These are phyloP conservation scores for Sphagnum magellanicum DNA, from an alignment of 228 moss, liverwort and hornwort species.

Conservation along the genomic window DNA sequence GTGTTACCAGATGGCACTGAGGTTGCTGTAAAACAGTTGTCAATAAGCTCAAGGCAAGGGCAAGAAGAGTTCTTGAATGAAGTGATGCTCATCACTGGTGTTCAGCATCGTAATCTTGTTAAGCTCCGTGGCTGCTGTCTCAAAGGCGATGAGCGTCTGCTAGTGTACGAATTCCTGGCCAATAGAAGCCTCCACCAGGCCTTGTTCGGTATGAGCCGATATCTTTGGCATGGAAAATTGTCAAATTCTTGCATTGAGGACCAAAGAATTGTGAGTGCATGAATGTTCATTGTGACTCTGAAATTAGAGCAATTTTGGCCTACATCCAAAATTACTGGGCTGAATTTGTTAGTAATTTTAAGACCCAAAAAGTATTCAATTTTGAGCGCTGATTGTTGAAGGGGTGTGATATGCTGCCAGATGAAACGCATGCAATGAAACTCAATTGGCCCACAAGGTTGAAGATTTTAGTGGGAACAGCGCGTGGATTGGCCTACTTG, in stretches of 20 bases:
- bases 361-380: too few relatives aligned
- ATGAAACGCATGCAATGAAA: background rate
- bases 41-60: slow-evolving; percentile 44
- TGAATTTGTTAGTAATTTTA: too few relatives aligned
- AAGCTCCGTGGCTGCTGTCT: slow-evolving; percentile 44
- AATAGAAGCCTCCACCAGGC: slow-evolving; percentile 48
- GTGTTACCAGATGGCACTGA: slow-evolving; percentile 44
- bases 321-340: too few relatives aligned
- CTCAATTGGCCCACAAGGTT: slow-evolving; percentile 33
- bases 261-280: too few relatives aligned
- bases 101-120: slow-evolving; percentile 43
- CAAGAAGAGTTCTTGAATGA: slow-evolving; percentile 51
- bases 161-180: slow-evolving; percentile 54
- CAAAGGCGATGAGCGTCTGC: slow-evolving; percentile 44
- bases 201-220: slow-evolving; percentile 25
- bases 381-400: too few relatives aligned
- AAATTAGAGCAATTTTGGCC: too few relatives aligned
- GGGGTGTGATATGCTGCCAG: background rate
- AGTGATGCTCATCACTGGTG: slow-evolving; percentile 43
- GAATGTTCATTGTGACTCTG: too few relatives aligned
- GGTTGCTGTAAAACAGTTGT: slow-evolving; percentile 49
- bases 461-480: slow-evolving; percentile 50
- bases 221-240: too few relatives aligned
- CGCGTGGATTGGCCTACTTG: slow-evolving; percentile 37
- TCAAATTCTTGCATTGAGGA: too few relatives aligned